These are phyloP conservation scores for Neonothopanus nambi DNA, from an alignment of 1,284 basidiomycete species.

Conservation along the genomic window DNA sequence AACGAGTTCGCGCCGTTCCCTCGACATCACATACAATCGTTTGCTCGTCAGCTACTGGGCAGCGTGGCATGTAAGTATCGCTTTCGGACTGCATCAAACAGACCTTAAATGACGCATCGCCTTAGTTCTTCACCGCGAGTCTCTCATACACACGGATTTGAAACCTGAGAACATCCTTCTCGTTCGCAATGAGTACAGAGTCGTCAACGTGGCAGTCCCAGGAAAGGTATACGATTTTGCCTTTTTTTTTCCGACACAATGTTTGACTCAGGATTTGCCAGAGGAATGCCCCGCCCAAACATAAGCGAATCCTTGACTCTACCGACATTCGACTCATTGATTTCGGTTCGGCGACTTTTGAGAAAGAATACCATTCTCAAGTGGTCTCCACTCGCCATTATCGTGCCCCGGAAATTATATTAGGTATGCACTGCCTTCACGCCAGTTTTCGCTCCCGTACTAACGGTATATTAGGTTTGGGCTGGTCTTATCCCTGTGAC, in stretches of 20 bases:
- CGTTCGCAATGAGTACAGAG: slow-evolving; percentile 80
- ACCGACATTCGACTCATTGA: slow-evolving; percentile 98
- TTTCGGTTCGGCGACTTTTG: slow-evolving; percentile 98
- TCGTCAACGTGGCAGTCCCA: slow-evolving; percentile 54
- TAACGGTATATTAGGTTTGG: slow-evolving; percentile 65
- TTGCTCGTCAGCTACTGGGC: slow-evolving; percentile 89
- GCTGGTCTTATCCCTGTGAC: slow-evolving; percentile 99
- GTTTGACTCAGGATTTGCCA: slow-evolving; percentile 27
- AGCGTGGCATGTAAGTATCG: slow-evolving; percentile 87
- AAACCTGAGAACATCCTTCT: slow-evolving; percentile 99
- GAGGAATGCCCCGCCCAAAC: slow-evolving; percentile 61
- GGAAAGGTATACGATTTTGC: slow-evolving; percentile 56
- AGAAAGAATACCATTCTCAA: slow-evolving; percentile 97
- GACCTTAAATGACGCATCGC: slow-evolving; percentile 16
- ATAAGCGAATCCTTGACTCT: slow-evolving; percentile 77
- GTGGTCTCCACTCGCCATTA: slow-evolving; percentile 99
- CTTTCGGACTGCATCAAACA: slow-evolving; percentile 7
- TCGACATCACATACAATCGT: slow-evolving; percentile 93
- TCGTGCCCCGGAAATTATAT: slow-evolving; percentile 97
- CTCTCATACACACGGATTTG: slow-evolving; percentile 96
- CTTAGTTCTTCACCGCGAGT: slow-evolving; percentile 87
- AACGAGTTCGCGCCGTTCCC: slow-evolving; percentile 98
- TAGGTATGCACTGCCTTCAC: slow-evolving; percentile 59
- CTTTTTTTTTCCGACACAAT: slow-evolving; percentile 4
- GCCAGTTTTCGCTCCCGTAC: slow-evolving; percentile 3